Base-by-base conservation (phyloP, 2,329 filamentous ascomycete genomes). In the Huntiella bhutanensis region DNA sequence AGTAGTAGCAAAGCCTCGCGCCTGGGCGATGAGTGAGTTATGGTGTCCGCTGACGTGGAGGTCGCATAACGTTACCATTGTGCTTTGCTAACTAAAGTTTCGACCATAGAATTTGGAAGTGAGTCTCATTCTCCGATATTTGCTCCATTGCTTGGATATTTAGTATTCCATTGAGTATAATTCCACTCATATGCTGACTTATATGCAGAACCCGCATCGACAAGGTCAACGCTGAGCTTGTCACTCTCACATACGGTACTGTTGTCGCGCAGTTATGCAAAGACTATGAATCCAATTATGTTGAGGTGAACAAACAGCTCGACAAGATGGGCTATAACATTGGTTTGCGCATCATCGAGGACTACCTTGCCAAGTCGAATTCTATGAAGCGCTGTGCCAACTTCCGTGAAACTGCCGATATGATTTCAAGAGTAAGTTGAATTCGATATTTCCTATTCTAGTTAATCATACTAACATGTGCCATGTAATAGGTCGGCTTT, bases 311-410 rank as follows among this genome's bases (percentile, higher is more conserved):
- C 66, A 86, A 88, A 62, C 91, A 98, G 62, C 73, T 98, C 39
- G 91, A 98, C 60, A 92, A 88, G 65, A 98, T 98, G 91, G 91
- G 91, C 47, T 95, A 96, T 66, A 96, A 96, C 58, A 98, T 98
- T 53, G 91, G 91, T 22, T 70, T 96, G 58, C 82, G 91, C 34
- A 66, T 98, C 53, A 95, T 98, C 55, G 91, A 98, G 56, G 91
- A 98, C 64, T 98, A 95, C 58, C 76, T 98, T 13, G 91, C 91
- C 56, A 96, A 95, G 62, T 91, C 86, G 4, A 88, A 85, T 55
- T 85, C 82, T 2, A 80, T 80, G 73, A 83, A 85, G 55, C 74
- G 86, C 53, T 98, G 91, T 63, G 71, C 76, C 55, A 96, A 91
- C 65, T 95, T 98, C 59, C 75, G 83, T 49, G 91, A 98, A 61